These are phyloP conservation scores for Geotrichum europaeum DNA, from an alignment of 1,139 yeast species.

Conservation along the genomic window DNA sequence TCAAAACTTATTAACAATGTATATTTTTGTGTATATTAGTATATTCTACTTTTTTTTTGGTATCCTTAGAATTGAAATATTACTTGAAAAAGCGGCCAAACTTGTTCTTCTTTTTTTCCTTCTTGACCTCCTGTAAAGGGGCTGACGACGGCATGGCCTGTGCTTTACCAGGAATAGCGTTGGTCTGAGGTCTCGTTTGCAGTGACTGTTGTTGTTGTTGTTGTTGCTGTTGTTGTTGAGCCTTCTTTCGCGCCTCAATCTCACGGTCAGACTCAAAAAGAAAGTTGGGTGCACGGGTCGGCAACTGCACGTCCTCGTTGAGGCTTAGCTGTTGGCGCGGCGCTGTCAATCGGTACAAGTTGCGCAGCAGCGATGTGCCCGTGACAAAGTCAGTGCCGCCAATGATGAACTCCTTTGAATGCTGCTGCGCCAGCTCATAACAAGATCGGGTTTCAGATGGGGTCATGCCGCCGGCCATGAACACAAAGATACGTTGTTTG, in stretches of 20 bases:
- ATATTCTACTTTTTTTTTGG: background rate
- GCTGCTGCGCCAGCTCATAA: conserved; percentile 48
- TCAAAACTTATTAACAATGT: background rate
- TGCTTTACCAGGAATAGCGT: background rate
- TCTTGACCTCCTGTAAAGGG: conserved; percentile 7
- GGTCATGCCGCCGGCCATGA: conserved; percentile 86
- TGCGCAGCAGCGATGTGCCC: conserved; percentile 48
- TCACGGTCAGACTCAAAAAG: conserved; percentile 14
- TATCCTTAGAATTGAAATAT: background rate
- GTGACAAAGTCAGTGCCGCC: conserved; percentile 78
- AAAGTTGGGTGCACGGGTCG: conserved; percentile 12
- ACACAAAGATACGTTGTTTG: conserved; percentile 69
- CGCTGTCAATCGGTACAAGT: conserved; percentile 27
- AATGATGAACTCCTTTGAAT: conserved; percentile 65
- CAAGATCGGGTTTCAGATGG: conserved; percentile 74
- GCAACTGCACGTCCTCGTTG: conserved; percentile 8
- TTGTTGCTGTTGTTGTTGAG: conserved; percentile 56
- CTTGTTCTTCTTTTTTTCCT: conserved; percentile 20
- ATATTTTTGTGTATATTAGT: background rate
- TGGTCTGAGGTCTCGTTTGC: background rate
- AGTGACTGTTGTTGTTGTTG: conserved; percentile 7
- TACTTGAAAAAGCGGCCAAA: conserved; percentile 25
- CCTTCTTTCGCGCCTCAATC: background rate
- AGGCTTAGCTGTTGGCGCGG: conserved; percentile 8
- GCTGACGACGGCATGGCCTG: background rate